Evolutionary conservation across 768 basidiomycete species (phyloP).

Genomic region (Serendipita vermifera): DNA sequence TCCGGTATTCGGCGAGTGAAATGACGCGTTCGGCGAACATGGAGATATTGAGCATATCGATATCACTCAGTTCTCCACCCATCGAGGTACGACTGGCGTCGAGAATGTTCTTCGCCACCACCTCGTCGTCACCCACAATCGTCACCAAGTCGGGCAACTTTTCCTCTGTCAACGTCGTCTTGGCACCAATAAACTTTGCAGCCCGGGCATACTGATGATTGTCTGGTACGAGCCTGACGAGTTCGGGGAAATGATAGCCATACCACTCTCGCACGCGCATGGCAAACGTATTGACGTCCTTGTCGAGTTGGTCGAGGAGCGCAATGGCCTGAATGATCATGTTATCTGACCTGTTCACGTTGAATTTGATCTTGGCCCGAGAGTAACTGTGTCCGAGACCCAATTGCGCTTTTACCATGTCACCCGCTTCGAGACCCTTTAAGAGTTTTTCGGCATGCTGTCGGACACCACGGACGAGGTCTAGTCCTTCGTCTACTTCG

Average conservation of each 20-base stretch:
- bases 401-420: conserved; percentile 86
- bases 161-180: conserved; percentile 65
- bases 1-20: conserved; percentile 87
- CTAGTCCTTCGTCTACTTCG: conserved; percentile 73
- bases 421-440: conserved; percentile 74
- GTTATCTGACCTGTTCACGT: conserved; percentile 91
- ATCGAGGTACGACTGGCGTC: conserved; percentile 91
- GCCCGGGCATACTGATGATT: conserved; percentile 86
- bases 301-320: conserved; percentile 95
- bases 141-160: conserved; percentile 66
- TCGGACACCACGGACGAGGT: conserved; percentile 85
- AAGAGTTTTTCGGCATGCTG: conserved; percentile 82
- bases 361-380: conserved; percentile 95
- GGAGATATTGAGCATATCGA: conserved; percentile 92
- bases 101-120: conserved; percentile 81
- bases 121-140: conserved; percentile 72
- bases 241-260: conserved; percentile 97
- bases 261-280: conserved; percentile 99
- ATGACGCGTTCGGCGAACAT: conserved; percentile 84
- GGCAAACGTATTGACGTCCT: conserved; percentile 96
- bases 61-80: conserved; percentile 80
- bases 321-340: conserved; percentile 99
- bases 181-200: conserved; percentile 79
- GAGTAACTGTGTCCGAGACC: conserved; percentile 97
- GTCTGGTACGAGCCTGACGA: conserved; percentile 84